phyloP scores from a whole-genome alignment of 495 filamentous ascomycete genomes.

The Amorphotheca resinae region DNA sequence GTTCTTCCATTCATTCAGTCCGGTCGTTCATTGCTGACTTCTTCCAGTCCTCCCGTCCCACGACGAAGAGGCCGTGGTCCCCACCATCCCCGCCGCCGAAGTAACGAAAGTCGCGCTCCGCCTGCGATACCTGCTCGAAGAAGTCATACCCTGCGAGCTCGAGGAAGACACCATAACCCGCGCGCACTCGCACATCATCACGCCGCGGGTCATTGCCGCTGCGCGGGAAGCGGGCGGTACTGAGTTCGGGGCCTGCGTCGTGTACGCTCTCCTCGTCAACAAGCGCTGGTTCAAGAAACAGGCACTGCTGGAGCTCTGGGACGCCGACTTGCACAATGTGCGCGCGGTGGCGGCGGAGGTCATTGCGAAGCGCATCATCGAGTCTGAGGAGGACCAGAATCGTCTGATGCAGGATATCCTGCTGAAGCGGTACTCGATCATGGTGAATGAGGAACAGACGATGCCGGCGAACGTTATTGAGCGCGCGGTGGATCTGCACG shows the following conservation, averaged over 20 bases:
- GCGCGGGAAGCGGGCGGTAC: slow-evolving; percentile 64
- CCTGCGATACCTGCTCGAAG: slow-evolving; percentile 82
- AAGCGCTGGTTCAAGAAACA: slow-evolving; percentile 86
- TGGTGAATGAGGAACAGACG: slow-evolving; percentile 57
- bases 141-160: slow-evolving; percentile 78
- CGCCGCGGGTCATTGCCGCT: slow-evolving; percentile 59
- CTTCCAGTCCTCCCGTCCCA: slow-evolving; percentile 48
- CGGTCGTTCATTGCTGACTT: background rate
- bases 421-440: slow-evolving; percentile 82
- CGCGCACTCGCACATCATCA: slow-evolving; percentile 77
- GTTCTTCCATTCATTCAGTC: background rate
- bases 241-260: slow-evolving; percentile 64
- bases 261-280: slow-evolving; percentile 69
- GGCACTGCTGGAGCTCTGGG: slow-evolving; percentile 72
- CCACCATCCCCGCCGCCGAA: slow-evolving; percentile 51
- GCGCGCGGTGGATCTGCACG: slow-evolving; percentile 84
- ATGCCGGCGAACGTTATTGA: slow-evolving; percentile 77
- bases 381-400: slow-evolving; percentile 60
- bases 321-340: slow-evolving; percentile 69
- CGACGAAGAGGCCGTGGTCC: slow-evolving; percentile 36
- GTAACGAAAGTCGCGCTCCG: slow-evolving; percentile 83
- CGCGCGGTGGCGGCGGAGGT: slow-evolving; percentile 83
- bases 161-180: slow-evolving; percentile 56
- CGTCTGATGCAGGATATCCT: slow-evolving; percentile 70
- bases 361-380: slow-evolving; percentile 82